phyloP scores from a whole-genome alignment of 371 early-diverging fungal genomes.

The Actinomortierella ambigua region DNA sequence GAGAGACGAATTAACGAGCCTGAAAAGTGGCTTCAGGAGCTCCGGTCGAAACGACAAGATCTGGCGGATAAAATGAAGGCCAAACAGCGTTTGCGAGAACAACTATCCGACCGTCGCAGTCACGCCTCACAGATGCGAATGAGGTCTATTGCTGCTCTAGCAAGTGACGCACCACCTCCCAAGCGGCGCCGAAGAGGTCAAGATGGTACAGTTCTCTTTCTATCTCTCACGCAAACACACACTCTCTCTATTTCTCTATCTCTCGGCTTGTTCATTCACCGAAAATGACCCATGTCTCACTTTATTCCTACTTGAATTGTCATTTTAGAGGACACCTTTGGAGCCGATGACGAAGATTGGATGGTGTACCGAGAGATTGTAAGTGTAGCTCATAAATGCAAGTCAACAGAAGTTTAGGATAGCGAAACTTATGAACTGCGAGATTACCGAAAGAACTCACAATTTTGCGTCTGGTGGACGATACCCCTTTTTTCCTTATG shows the following conservation, averaged over 20 bases:
- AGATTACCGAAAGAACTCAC: too few relatives aligned
- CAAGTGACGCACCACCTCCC: conserved; percentile 59
- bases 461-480: background rate
- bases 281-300: background rate
- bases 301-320: too few relatives aligned
- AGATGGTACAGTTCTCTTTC: conserved; percentile 48
- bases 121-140: conserved; percentile 85
- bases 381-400: conserved; percentile 23
- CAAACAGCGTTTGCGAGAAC: conserved; percentile 68
- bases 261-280: background rate
- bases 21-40: conserved; percentile 73
- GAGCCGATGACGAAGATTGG: conserved; percentile 94
- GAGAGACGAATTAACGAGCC: conserved; percentile 71
- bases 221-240: background rate
- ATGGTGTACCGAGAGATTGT: conserved; percentile 88
- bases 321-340: conserved; percentile 92
- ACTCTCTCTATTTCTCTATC: background rate
- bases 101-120: conserved; percentile 85
- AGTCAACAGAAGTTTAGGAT: too few relatives aligned
- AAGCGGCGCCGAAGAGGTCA: conserved; percentile 64
- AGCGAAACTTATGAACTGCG: too few relatives aligned
- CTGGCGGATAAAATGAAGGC: conserved; percentile 69
- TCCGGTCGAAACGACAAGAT: conserved; percentile 64
- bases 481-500: background rate
- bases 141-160: conserved; percentile 84